Evolutionary conservation across 495 filamentous ascomycete genomes (phyloP), one percentile per base, ranked within the genome.

Genomic region (Aspergillus asperescens): DNA sequence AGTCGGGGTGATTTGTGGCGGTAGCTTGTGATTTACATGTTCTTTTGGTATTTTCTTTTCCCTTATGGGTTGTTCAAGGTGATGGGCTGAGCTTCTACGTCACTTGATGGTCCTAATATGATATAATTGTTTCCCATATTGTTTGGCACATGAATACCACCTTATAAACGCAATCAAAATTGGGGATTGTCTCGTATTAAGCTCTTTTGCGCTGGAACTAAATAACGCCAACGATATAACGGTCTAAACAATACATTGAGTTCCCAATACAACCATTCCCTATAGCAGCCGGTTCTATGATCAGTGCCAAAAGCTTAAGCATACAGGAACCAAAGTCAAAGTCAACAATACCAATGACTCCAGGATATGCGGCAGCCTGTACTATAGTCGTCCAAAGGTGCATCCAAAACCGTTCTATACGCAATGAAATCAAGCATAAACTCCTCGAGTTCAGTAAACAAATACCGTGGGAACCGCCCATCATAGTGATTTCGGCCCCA

Each of bases 1-100:
- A 75, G 72, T 48, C 64, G 60, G 18, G 58, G 62, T 57, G 72
- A 77, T 62, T 27, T 77, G 12, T 77, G 74, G 74, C 61, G 74
- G 18, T 77, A 52, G 27, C 18, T 7, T 41, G 15, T 50, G 1
- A 5, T 39, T 55, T 37, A 8, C n/a, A 34, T 34, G 3, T 34
- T 20, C 16, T 46, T 22, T 34, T 4, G 8, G 6, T 46, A 18
- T 25, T 19, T n/a, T 44, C n/a, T 29, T 18, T 16, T n/a, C 13
- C 8, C 4, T 19, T 46, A 16, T 20, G n/a, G 15, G 3, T 27
- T 44, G n/a, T n/a, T n/a, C n/a, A n/a, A n/a, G n/a, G n/a, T n/a
- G n/a, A n/a, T n/a, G n/a, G n/a, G n/a, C n/a, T n/a, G n/a, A n/a
- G n/a, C n/a, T n/a, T n/a, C n/a, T n/a, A n/a, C n/a, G n/a, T n/a